Conservation (phyloP, 306 rosid species). For the Hippophae rhamnoides region DNA sequence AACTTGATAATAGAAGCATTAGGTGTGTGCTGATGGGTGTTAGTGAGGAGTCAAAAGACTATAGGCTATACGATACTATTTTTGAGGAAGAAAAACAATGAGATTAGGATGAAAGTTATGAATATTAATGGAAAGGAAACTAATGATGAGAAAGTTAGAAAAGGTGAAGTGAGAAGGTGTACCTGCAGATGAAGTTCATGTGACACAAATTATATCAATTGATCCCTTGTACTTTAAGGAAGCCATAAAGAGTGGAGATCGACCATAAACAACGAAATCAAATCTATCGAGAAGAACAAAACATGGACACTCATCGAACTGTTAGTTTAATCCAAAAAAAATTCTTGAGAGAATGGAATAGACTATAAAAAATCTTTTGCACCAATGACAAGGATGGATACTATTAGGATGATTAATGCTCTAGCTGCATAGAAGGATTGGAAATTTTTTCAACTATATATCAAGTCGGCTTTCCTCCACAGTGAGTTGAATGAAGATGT, state of each 20-base stretch:
- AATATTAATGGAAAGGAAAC: neutral
- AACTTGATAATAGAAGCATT: constrained; percentile 3
- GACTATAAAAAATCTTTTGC: neutral
- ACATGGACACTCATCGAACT: neutral
- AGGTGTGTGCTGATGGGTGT: constrained; percentile 4
- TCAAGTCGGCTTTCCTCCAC: neutral
- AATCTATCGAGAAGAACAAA: neutral
- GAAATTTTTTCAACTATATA: neutral
- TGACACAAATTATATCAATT: no score
- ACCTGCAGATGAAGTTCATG: no score
- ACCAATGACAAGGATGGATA: neutral
- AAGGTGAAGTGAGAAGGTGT: no score
- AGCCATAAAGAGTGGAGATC: no score
- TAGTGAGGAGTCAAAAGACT: constrained; percentile 15
- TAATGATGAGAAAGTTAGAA: no score
- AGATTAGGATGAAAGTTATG: constrained; percentile 7
- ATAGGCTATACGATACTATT: constrained; percentile 1
- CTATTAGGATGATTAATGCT: neutral
- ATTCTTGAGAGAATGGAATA: neutral
- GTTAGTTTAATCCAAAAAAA: no score
- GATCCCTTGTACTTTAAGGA: no score
- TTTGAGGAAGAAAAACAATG: constrained; percentile 14
- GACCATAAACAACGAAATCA: no score
- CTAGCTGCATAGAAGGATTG: neutral
- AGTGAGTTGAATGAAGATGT: neutral